phyloP scores from a whole-genome alignment of 352 stramenopile genomes.

The Phytophthora kernoviae region DNA sequence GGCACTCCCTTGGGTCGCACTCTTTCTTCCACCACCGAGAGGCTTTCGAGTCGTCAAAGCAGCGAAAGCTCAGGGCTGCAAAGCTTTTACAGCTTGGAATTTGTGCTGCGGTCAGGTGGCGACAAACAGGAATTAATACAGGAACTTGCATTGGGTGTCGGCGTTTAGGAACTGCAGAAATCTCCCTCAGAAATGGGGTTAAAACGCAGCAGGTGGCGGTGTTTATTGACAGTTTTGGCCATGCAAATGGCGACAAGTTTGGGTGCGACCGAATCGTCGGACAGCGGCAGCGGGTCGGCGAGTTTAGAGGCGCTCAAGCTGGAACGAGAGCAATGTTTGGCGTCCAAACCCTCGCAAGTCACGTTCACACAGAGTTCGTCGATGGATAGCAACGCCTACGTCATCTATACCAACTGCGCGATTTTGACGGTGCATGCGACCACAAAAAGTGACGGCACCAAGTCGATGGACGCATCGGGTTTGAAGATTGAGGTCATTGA shows the following conservation, averaged over 20 bases:
- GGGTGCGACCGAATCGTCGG: constrained; percentile 1
- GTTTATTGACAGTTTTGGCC: neutral
- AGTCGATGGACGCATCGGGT: constrained; percentile 34
- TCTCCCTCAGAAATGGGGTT: neutral
- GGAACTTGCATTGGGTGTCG: neutral
- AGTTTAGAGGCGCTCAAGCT: constrained; percentile 31
- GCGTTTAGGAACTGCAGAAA: neutral
- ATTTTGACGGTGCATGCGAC: constrained; percentile 32
- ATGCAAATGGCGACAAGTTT: neutral
- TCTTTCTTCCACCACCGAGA: constrained; percentile 1
- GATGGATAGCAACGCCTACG: constrained; percentile 25
- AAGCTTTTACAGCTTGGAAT: too few relatives aligned
- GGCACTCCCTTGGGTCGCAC: neutral
- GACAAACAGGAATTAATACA: neutral
- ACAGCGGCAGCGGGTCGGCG: constrained; percentile 8
- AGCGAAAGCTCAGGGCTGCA: neutral
- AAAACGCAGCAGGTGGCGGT: neutral
- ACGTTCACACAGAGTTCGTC: constrained; percentile 34
- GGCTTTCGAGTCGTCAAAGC: neutral
- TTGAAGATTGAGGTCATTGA: constrained; percentile 26
- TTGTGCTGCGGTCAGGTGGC: neutral
- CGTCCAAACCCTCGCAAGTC: constrained; percentile 21
- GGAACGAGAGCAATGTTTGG: constrained; percentile 31
- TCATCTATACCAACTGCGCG: constrained; percentile 37
- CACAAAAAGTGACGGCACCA: constrained; percentile 29